Conservation (phyloP, 2,329 filamentous ascomycete species). For the Exserohilum rostratum region DNA sequence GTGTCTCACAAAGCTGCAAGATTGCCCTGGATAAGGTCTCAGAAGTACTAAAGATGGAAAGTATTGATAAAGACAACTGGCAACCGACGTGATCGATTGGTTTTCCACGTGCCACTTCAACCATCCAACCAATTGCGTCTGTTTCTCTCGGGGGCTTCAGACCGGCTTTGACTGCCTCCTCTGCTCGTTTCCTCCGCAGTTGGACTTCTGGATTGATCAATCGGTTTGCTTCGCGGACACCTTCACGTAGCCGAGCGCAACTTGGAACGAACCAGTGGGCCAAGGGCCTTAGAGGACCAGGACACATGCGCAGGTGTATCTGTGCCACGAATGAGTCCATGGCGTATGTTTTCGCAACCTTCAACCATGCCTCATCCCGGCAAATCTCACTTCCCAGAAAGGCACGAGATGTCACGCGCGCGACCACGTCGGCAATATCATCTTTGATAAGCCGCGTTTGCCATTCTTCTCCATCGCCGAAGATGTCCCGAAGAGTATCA, state of each 20-base stretch:
- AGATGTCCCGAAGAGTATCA: background rate
- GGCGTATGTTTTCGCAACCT: background rate
- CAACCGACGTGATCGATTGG: background rate
- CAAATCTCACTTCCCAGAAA: background rate
- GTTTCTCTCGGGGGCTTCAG: too few species aligned
- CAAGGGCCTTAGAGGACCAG: background rate
- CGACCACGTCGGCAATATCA: background rate
- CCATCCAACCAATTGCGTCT: background rate
- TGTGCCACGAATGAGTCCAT: background rate
- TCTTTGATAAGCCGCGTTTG: background rate
- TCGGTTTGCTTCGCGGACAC: background rate
- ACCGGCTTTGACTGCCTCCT: background rate
- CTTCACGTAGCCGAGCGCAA: background rate
- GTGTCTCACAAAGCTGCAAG: background rate
- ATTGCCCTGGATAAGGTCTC: background rate
- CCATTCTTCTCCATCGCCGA: background rate
- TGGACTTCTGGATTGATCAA: background rate
- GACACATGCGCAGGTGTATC: background rate
- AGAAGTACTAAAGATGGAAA: background rate
- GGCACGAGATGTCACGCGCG: background rate
- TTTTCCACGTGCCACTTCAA: background rate
- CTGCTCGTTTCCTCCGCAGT: background rate
- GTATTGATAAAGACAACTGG: background rate
- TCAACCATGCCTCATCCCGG: background rate
- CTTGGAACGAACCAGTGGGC: background rate